A percentile compares a stretch with the other conserved stretches of the same genome.
These are phyloP conservation scores for Lepraria neglecta DNA, from an alignment of 495 filamentous ascomycete genomes.

Conservation along the genomic window DNA sequence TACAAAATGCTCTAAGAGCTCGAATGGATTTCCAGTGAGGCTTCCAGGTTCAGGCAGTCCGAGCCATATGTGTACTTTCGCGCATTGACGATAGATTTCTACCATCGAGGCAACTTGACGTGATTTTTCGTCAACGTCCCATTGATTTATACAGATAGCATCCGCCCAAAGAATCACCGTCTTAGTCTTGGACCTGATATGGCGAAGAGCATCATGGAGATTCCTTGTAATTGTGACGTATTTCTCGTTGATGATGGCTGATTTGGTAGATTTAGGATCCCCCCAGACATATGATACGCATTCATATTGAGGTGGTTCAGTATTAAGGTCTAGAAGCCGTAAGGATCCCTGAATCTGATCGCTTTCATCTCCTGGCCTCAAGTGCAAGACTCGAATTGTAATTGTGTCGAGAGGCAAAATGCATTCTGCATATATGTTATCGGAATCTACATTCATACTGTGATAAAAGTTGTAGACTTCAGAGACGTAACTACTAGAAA, in stretches of 20 bases:
- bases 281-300: conserved; percentile 1
- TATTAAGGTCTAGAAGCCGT: conserved; percentile 1
- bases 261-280: background rate
- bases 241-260: background rate
- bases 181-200: conserved; percentile 1
- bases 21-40: background rate
- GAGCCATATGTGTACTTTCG: background rate
- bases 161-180: background rate
- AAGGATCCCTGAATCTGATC: background rate
- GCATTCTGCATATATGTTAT: conserved; percentile 1
- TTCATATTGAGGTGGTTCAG: background rate
- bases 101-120: background rate
- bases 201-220: background rate
- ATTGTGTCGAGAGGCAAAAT: background rate
- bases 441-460: background rate
- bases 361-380: background rate
- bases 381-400: background rate
- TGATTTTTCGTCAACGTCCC: background rate
- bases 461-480: background rate
- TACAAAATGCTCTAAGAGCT: background rate
- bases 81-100: background rate
- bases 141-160: no score
- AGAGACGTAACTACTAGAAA: background rate
- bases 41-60: background rate
- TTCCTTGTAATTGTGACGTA: background rate